Percentiles rank a stretch among this genome's conserved stretches.
Conservation (phyloP, 2,329 filamentous ascomycete genomes). For the Xylaria hypoxylon region DNA sequence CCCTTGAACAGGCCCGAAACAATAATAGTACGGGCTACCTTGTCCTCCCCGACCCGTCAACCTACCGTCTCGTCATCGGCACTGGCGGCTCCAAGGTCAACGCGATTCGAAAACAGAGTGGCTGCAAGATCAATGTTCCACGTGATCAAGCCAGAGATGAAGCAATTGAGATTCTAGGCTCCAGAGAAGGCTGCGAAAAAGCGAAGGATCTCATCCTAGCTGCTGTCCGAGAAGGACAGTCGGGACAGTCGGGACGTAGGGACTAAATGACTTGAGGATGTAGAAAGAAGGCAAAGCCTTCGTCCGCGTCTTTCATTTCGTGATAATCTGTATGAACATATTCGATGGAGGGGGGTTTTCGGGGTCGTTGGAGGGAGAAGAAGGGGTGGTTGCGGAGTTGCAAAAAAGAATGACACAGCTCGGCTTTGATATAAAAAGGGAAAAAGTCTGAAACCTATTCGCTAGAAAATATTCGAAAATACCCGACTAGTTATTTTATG, state of each 20-base stretch:
- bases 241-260: slow-evolving; percentile 54
- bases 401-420: slow-evolving; percentile 29
- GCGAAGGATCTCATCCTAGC: slow-evolving; percentile 90
- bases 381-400: slow-evolving; percentile 10
- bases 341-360: not conserved
- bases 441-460: slow-evolving; percentile 23
- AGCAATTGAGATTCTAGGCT: slow-evolving; percentile 90
- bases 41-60: slow-evolving; percentile 86
- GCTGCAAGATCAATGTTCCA: slow-evolving; percentile 93
- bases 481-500: slow-evolving; percentile 19
- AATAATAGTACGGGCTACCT: slow-evolving; percentile 85
- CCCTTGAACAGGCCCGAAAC: slow-evolving; percentile 77
- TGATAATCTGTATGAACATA: slow-evolving; percentile 34
- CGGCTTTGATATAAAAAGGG: slow-evolving; percentile 23
- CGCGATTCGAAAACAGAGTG: slow-evolving; percentile 88
- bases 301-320: not conserved
- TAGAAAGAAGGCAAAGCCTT: not conserved
- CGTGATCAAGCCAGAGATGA: slow-evolving; percentile 79
- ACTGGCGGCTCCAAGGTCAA: slow-evolving; percentile 92
- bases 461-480: slow-evolving; percentile 6
- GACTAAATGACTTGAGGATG: slow-evolving; percentile 44
- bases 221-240: slow-evolving; percentile 74
- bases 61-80: slow-evolving; percentile 91
- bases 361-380: not conserved
- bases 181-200: slow-evolving; percentile 81